These are phyloP conservation scores for Allantophomopsis lycopodina DNA, from an alignment of 2,329 filamentous ascomycete species.

Conservation along the genomic window DNA sequence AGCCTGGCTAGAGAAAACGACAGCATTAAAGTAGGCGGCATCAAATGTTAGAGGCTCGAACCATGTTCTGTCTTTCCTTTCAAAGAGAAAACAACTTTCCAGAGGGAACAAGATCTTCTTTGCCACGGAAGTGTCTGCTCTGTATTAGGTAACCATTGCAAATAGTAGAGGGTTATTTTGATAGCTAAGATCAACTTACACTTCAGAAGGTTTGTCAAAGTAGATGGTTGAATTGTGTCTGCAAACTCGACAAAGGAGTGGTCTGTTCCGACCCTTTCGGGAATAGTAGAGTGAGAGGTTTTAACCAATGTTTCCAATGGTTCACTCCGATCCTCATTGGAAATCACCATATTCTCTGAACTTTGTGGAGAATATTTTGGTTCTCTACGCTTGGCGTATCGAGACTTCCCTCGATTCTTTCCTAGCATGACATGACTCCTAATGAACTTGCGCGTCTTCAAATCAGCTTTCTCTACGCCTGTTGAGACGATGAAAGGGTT, in stretches of 20 bases:
- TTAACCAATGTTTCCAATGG: neutral
- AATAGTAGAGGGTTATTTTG: no score
- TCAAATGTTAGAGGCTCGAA: conserved; percentile 19
- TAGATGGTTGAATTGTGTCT: no score
- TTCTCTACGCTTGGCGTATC: conserved; percentile 11
- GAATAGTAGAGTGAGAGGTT: no score
- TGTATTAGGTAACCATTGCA: conserved; percentile 1
- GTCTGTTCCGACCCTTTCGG: no score
- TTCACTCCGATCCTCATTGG: conserved; percentile 7
- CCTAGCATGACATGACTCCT: conserved; percentile 5
- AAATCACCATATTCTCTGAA: conserved; percentile 11
- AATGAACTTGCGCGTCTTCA: conserved; percentile 21
- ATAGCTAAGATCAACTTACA: no score
- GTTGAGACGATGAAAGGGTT: conserved; percentile 6
- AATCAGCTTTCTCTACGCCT: conserved; percentile 13
- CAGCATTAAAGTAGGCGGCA: conserved; percentile 21
- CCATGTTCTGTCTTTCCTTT: conserved; percentile 12
- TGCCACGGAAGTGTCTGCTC: conserved; percentile 18
- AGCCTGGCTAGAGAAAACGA: conserved; percentile 19
- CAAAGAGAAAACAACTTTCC: conserved; percentile 17
- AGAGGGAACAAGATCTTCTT: conserved; percentile 20
- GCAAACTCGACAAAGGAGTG: no score
- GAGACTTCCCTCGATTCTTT: no score
- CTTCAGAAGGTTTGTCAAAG: no score
- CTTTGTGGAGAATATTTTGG: conserved; percentile 26